A percentile compares a stretch with the other conserved stretches of the same genome.
Conservation (phyloP, 148 eudicot genomes). For the Heliamphora exappendiculata region DNA sequence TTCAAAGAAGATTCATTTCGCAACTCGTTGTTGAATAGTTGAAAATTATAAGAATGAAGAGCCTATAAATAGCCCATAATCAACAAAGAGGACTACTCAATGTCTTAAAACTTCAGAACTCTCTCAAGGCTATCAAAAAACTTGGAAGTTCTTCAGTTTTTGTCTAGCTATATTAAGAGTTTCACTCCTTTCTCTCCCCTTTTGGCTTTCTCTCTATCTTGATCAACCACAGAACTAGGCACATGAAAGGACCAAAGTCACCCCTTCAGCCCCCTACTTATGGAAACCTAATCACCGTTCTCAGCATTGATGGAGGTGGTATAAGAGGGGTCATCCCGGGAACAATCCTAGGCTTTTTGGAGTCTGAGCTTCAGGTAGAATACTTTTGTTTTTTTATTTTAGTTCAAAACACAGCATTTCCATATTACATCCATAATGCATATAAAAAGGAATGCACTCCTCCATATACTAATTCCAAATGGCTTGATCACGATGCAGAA, state of each 20-base stretch:
- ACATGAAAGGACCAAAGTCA: not conserved
- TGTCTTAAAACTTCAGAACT: not conserved
- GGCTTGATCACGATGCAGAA: not conserved
- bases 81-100: not conserved
- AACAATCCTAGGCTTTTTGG: slow-evolving; percentile 12
- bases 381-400: not conserved
- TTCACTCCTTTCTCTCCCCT: not conserved
- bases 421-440: not conserved
- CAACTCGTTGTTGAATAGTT: not conserved
- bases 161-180: not conserved
- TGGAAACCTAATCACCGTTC: slow-evolving; percentile 14
- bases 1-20: not conserved
- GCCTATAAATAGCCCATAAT: slow-evolving; percentile 4
- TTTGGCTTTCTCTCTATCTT: not conserved
- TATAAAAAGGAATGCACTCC: too few species aligned
- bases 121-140: not conserved
- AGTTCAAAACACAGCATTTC: not conserved
- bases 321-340: slow-evolving; percentile 21
- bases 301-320: slow-evolving; percentile 26
- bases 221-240: not conserved
- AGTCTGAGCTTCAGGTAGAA: slow-evolving; percentile 15
- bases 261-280: slow-evolving; percentile 17
- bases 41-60: not conserved
- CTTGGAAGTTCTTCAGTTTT: not conserved
- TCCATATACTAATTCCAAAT: not conserved